Evolutionary conservation across 2,329 filamentous ascomycete genomes (phyloP), one percentile per base, ranked within the genome.

Genomic region (Xylariaceae sp.): DNA sequence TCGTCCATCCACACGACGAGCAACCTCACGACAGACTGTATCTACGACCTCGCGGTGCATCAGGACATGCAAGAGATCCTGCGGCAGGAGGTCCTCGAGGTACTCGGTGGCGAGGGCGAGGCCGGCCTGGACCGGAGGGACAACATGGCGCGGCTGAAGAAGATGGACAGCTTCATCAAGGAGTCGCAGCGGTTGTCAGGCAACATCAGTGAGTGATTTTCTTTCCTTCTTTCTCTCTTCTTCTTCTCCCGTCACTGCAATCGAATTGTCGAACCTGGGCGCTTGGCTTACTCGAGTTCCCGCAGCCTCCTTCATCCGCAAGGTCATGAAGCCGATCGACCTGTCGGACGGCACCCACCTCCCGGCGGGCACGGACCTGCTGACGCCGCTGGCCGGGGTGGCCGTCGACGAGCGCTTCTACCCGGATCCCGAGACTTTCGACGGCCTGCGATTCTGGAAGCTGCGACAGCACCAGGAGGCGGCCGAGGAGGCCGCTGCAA

Each of bases 331-430:
- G 43, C 58, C 65, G 4, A 61, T 76, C 44, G 63, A 62, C 2
- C 65, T 75, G 2, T 72, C 70, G 28, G 70, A 71, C 47, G 73
- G 72, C 12, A 67, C 73, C 30, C 59, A 63, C 22, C 57, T 70
- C 8, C 65, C 66, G 0, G 52, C 58, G 2, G 65, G 65, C 18
- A 59, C 60, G 5, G 54, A 57, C n/a, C 56, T 70, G 19, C 59
- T 69, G 37, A 51, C 65, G 0, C 58, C 66, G 0, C 40, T 55
- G 10, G 50, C 56, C 13, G 59, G 56, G 18, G 44, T 63, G 37
- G 53, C 52, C 30, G 45, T 44, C 3, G 66, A 70, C 43, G 46
- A 56, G 7, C 53, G 55, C 2, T 42, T 57, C 30, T 61, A 59
- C 40, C 45, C 53, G 0, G 39, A 61, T 29, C 53, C 63, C 0